Evolutionary conservation across 2,329 filamentous ascomycete species (phyloP).

Genomic region (Ilyonectria destructans): DNA sequence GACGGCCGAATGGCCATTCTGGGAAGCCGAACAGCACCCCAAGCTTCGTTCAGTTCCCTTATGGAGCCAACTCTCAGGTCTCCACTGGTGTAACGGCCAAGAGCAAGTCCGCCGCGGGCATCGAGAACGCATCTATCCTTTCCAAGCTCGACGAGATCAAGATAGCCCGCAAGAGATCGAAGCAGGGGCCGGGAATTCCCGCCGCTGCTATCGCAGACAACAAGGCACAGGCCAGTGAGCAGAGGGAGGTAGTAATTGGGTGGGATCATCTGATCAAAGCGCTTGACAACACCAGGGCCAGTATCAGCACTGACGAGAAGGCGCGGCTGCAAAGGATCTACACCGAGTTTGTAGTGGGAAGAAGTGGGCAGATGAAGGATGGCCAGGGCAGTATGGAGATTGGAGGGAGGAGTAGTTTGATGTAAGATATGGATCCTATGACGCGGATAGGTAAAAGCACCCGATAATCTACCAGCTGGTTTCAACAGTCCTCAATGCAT

Average conservation of each 20-base stretch:
- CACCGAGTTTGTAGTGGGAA: constrained; percentile 90
- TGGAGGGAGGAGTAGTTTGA: constrained; percentile 92
- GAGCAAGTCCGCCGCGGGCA: constrained; percentile 71
- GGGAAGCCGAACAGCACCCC: constrained; percentile 54
- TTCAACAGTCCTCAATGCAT: not conserved
- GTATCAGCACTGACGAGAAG: constrained; percentile 86
- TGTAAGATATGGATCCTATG: constrained; percentile 69
- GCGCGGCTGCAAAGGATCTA: constrained; percentile 86
- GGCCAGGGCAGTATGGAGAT: constrained; percentile 94
- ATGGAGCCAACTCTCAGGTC: constrained; percentile 73
- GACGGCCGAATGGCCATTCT: constrained; percentile 55
- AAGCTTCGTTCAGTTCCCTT: constrained; percentile 88
- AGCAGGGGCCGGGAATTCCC: constrained; percentile 52
- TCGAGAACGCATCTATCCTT: constrained; percentile 84
- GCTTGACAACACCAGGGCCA: constrained; percentile 83
- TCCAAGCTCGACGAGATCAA: constrained; percentile 89
- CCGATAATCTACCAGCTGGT: not conserved
- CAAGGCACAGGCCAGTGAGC: constrained; percentile 56
- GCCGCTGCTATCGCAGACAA: constrained; percentile 41
- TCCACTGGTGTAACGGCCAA: constrained; percentile 61
- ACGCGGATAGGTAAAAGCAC: not conserved
- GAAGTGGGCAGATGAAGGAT: constrained; percentile 95
- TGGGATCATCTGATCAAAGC: constrained; percentile 89
- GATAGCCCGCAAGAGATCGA: constrained; percentile 71
- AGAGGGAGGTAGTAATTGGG: constrained; percentile 82